Base-by-base conservation (phyloP, 2,329 filamentous ascomycete genomes). In the Massarina eburnea region DNA sequence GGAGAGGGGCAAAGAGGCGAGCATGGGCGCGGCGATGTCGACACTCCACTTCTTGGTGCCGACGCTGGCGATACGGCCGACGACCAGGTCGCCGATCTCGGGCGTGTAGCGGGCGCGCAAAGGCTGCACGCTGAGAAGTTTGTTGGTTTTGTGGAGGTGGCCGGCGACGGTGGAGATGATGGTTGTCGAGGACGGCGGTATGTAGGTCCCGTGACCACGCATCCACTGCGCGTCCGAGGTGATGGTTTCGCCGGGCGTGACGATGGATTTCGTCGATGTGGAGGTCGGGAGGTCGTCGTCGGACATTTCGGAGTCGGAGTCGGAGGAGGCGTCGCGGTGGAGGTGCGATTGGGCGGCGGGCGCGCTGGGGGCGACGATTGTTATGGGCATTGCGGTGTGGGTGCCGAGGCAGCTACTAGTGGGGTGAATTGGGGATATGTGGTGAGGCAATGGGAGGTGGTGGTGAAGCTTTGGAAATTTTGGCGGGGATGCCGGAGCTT, bases 201-300 rank as follows among this genome's bases (percentile, higher is more conserved):
- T 78, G 70, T 89, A 96, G 39, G 94, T 99, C 57, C 94, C 94
- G 74, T 99, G 94, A 62, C 94, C 94, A 74, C 91, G 73, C 92
- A 97, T 97, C 90, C 90, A 97, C 77, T 96, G 91, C n/a, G 90
- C 81, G 71, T 96, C 91, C 54, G 85, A 82, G 9, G 92, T 96
- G 59, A 97, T 89, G 49, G 87, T 75, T 67, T 95, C 88, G 62
- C 92, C 94, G 1, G 92, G 92, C 1, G 91, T 96, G 57, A 96
- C 86, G 56, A 96, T 86, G 35, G 73, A 71, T 27, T 68, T 71
- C 19, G 46, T 48, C 33, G 53, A 42, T 1, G 55, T 64, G 55
- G 40, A 62, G 47, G 55, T 55, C 2, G 61, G 51, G 14, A 66
- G 41, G 30, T 64, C 58, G 41, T 71, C 71, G 48, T 78, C 75